Evolutionary conservation across 192 early-diverging fungal genomes (phyloP), one percentile per base, ranked within the genome.

Genomic region (Gaertneriomyces semiglobifer): DNA sequence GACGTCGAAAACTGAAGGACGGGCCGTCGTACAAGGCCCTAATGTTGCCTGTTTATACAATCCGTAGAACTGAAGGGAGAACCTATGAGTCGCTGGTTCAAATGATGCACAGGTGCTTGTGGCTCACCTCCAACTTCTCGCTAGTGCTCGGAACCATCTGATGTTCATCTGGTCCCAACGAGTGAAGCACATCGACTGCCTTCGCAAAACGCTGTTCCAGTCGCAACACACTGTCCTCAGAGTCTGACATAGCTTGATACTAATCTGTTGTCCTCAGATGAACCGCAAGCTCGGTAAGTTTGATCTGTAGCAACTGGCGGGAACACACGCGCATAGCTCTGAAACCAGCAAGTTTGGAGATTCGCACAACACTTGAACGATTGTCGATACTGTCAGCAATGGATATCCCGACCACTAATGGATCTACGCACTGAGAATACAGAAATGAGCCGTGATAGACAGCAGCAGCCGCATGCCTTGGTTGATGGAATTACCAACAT

Each of bases 11-110:
- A 82, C 50, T 9, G 58, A 51, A 25, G 80, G 80, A 41, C 72
- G 68, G 7, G 72, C 51, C 1, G 47, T 75, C 56, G 60, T 65
- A 39, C 78, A 80, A 39, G 69, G 66, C 4, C 80, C 80, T 42
- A 73, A 51, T 11, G 76, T 79, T 11, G 73, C 75, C 66, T 82
- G 80, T 55, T 82, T 82, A 60, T 78, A 82, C 8, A 80, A 43
- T 8, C 69, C 78, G 72, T 82, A 82, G 45, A 82, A 68, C 78
- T 81, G 56, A 12, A 33, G 45, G 16, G 45, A 19, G 58, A n/a
- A 5, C 2, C 4, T 4, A 50, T 18, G 18, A 47, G n/a, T 43
- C 45, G 42, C 12, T 12, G 42, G 25, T 61, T 18, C 42, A 16
- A 1, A 12, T 3, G 2, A 16, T 16, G 33, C 11, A 3, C 33